Evolutionary conservation across 2,329 filamentous ascomycete genomes (phyloP).

Genomic region (Neurospora sp.): DNA sequence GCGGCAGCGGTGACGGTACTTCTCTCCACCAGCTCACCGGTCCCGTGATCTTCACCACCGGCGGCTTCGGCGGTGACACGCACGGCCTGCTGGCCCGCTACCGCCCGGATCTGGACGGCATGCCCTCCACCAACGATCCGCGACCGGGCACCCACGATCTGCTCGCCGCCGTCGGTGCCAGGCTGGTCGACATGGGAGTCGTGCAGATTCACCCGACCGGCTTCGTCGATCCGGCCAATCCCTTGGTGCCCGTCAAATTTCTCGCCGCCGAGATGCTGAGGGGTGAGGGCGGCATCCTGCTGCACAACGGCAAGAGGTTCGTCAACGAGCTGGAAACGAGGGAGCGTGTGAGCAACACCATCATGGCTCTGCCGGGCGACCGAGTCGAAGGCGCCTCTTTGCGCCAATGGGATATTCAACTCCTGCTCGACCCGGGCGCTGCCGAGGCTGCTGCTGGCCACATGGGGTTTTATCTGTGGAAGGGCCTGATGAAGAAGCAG

Average conservation of each 20-base stretch:
- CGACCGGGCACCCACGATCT: constrained; percentile 42
- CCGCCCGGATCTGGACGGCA: constrained; percentile 47
- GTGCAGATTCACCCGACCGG: constrained; percentile 59
- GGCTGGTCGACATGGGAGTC: constrained; percentile 35
- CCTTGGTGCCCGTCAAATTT: constrained; percentile 43
- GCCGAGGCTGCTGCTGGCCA: constrained; percentile 43
- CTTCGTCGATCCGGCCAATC: constrained; percentile 46
- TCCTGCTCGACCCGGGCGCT: constrained; percentile 51
- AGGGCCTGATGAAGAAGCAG: constrained; percentile 48
- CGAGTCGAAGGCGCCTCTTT: constrained; percentile 19
- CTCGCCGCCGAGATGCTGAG: constrained; percentile 54
- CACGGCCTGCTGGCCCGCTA: constrained; percentile 45
- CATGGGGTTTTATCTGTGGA: constrained; percentile 54
- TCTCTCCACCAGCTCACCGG: constrained; percentile 27
- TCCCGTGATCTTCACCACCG: constrained; percentile 49
- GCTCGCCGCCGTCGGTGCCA: constrained; percentile 29
- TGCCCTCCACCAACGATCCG: constrained; percentile 55
- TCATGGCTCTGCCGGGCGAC: constrained; percentile 31
- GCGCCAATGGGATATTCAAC: constrained; percentile 47
- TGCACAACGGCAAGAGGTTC: constrained; percentile 42
- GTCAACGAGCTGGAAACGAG: constrained; percentile 54
- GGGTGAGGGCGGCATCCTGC: constrained; percentile 51
- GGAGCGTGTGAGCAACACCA: constrained; percentile 43
- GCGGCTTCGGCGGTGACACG: constrained; percentile 55
- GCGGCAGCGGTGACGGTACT: constrained; percentile 23